A percentile compares a stretch with the other conserved stretches of the same genome.
phyloP scores from a whole-genome alignment of 176 grass and related monocot species.

The Paspalum notatum region DNA sequence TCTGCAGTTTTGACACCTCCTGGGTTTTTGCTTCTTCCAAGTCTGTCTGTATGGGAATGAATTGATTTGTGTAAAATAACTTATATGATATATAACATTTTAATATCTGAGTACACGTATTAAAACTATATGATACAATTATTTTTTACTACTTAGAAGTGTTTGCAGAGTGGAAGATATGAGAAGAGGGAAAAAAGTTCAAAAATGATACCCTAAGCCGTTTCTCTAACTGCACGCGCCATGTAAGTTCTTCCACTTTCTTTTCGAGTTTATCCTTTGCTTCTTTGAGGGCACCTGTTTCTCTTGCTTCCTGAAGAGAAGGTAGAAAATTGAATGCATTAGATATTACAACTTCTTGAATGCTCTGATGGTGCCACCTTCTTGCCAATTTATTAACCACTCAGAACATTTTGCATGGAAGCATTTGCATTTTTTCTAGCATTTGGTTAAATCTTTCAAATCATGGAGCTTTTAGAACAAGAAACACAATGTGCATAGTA shows the following conservation, averaged over 20 bases:
- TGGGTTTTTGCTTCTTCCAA: slow-evolving; percentile 92
- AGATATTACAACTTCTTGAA: slow-evolving; percentile 27
- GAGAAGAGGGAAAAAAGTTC: slow-evolving; percentile 30
- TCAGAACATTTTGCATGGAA: slow-evolving; percentile 12
- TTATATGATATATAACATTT: slow-evolving; percentile 15
- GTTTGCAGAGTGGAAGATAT: slow-evolving; percentile 8
- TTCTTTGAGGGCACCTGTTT: slow-evolving; percentile 98
- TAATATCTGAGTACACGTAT: slow-evolving; percentile 23
- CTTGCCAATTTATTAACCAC: slow-evolving; percentile 9
- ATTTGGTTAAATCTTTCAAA: slow-evolving; percentile 12
- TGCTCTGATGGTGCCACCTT: not conserved
- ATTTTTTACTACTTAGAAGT: slow-evolving; percentile 27
- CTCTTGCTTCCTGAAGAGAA: slow-evolving; percentile 85
- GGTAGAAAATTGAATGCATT: slow-evolving; percentile 29
- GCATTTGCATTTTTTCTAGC: slow-evolving; percentile 17
- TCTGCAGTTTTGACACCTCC: slow-evolving; percentile 83
- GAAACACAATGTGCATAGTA: slow-evolving; percentile 15
- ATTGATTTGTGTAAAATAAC: slow-evolving; percentile 47
- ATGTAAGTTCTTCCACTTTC: slow-evolving; percentile 98
- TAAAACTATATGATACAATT: slow-evolving; percentile 17
- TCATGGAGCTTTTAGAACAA: not conserved
- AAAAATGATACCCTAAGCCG: slow-evolving; percentile 73
- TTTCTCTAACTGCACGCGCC: slow-evolving; percentile 93
- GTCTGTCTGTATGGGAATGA: slow-evolving; percentile 64
- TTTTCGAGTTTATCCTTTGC: slow-evolving; percentile 99